Evolutionary conservation across 1,284 basidiomycete genomes (phyloP).

Genomic region (Entoloma clypeatum): DNA sequence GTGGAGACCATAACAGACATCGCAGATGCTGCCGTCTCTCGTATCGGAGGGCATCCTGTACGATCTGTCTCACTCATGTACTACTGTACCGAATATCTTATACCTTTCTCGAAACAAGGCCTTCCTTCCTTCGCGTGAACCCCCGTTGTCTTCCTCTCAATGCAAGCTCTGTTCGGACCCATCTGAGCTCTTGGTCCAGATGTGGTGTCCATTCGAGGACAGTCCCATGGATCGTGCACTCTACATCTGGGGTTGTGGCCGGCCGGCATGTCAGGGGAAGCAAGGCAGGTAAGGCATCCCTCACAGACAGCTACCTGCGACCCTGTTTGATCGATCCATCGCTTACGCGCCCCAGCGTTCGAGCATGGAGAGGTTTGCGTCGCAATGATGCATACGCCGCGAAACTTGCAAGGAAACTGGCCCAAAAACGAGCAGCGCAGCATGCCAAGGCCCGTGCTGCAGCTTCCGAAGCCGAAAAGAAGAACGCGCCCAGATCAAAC

Average conservation of each 20-base stretch:
- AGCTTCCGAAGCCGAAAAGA: slow-evolving; percentile 32
- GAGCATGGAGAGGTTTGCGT: slow-evolving; percentile 72
- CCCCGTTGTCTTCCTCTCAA: slow-evolving; percentile 49
- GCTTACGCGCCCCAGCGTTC: slow-evolving; percentile 45
- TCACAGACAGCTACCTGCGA: slow-evolving; percentile 5
- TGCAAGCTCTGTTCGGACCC: slow-evolving; percentile 68
- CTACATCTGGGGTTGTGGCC: slow-evolving; percentile 78
- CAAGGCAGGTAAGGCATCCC: slow-evolving; percentile 58
- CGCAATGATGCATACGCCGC: slow-evolving; percentile 69
- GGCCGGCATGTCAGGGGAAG: slow-evolving; percentile 64
- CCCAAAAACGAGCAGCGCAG: slow-evolving; percentile 36
- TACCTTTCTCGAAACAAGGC: slow-evolving; percentile 43
- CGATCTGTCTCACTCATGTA: slow-evolving; percentile 49
- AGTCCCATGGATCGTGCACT: slow-evolving; percentile 78
- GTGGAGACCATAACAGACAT: slow-evolving; percentile 55
- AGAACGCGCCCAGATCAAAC: slow-evolving; percentile 42
- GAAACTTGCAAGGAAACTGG: slow-evolving; percentile 52
- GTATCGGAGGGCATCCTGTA: slow-evolving; percentile 84
- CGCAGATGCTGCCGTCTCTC: slow-evolving; percentile 73
- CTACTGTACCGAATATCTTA: slow-evolving; percentile 30
- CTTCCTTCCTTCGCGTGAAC: slow-evolving; percentile 52
- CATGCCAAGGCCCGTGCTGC: slow-evolving; percentile 32
- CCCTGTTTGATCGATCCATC: slow-evolving; percentile 7
- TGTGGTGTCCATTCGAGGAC: slow-evolving; percentile 83
- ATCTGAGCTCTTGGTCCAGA: slow-evolving; percentile 76